A percentile compares a stretch with the other conserved stretches of the same genome.
phyloP scores from a whole-genome alignment of 768 basidiomycete species.

The Fistulinella prunicolor region DNA sequence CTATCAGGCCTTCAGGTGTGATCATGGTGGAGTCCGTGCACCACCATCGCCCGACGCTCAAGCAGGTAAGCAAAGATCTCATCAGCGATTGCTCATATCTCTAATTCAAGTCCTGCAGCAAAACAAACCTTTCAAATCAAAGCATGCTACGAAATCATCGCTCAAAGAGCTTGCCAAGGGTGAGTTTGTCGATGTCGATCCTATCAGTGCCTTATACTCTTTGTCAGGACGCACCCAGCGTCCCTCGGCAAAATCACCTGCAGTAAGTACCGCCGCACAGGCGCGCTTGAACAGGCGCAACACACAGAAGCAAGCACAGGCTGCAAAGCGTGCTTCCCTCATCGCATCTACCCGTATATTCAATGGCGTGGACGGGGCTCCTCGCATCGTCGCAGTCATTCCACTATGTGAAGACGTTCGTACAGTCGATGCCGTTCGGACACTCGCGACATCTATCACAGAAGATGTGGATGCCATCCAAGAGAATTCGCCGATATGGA shows the following conservation, averaged over 20 bases:
- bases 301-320: slow-evolving; percentile 79
- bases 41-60: slow-evolving; percentile 80
- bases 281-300: slow-evolving; percentile 76
- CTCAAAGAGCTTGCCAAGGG: slow-evolving; percentile 87
- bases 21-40: slow-evolving; percentile 40
- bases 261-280: slow-evolving; percentile 57
- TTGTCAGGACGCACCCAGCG: slow-evolving; percentile 55
- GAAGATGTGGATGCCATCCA: slow-evolving; percentile 30
- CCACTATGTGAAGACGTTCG: slow-evolving; percentile 72
- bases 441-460: slow-evolving; percentile 61
- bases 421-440: slow-evolving; percentile 47
- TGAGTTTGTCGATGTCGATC: slow-evolving; percentile 20
- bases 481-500: slow-evolving; percentile 42
- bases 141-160: slow-evolving; percentile 81
- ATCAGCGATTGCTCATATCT: slow-evolving; percentile 1
- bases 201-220: background rate
- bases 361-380: slow-evolving; percentile 71
- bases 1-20: too few relatives aligned
- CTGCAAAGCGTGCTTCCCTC: slow-evolving; percentile 64
- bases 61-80: slow-evolving; percentile 58
- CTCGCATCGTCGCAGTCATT: slow-evolving; percentile 84
- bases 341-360: slow-evolving; percentile 76
- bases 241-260: slow-evolving; percentile 49
- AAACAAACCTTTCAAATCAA: slow-evolving; percentile 93
- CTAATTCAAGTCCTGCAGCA: slow-evolving; percentile 41